Percentiles rank a stretch among this genome's conserved stretches.
Evolutionary conservation across 257 asterid genomes (phyloP).

Genomic region (Fraxinus anomala): DNA sequence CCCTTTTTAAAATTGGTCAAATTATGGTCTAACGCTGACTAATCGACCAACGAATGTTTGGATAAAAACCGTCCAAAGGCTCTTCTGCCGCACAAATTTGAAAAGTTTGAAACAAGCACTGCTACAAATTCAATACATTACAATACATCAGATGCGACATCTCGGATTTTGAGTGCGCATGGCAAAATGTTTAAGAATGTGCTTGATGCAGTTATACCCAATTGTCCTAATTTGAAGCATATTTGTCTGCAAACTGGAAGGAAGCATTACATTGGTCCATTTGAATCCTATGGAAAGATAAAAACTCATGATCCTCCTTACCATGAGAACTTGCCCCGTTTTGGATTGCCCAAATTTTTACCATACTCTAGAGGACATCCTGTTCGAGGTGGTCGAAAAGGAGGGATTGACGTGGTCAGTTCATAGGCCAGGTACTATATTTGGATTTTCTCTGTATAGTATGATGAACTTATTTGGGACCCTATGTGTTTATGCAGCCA

Average conservation of each 20-base stretch:
- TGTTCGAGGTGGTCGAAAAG: slow-evolving; percentile 16
- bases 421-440: slow-evolving; percentile 30
- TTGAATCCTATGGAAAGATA: slow-evolving; percentile 4
- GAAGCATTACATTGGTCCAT: slow-evolving; percentile 25
- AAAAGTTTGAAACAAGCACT: too few relatives aligned
- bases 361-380: slow-evolving; percentile 31
- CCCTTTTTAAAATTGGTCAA: too few relatives aligned
- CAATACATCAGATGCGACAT: slow-evolving; percentile 37
- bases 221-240: slow-evolving; percentile 30
- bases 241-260: slow-evolving; percentile 38
- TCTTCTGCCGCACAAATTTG: too few relatives aligned
- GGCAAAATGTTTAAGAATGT: slow-evolving; percentile 30
- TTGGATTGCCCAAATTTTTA: slow-evolving; percentile 21
- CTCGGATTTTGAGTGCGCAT: slow-evolving; percentile 8
- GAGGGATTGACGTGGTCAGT: slow-evolving; percentile 32
- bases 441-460: slow-evolving; percentile 35
- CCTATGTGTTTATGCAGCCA: slow-evolving; percentile 30
- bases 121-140: neutral
- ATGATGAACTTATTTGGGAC: slow-evolving; percentile 23
- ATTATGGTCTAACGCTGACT: too few relatives aligned
- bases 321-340: slow-evolving; percentile 26
- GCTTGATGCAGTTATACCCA: slow-evolving; percentile 28
- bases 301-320: slow-evolving; percentile 29
- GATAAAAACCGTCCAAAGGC: too few relatives aligned
- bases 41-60: too few relatives aligned